Evolutionary conservation across 2,329 filamentous ascomycete genomes (phyloP).

Genomic region (Chaetomiaceae sp.): DNA sequence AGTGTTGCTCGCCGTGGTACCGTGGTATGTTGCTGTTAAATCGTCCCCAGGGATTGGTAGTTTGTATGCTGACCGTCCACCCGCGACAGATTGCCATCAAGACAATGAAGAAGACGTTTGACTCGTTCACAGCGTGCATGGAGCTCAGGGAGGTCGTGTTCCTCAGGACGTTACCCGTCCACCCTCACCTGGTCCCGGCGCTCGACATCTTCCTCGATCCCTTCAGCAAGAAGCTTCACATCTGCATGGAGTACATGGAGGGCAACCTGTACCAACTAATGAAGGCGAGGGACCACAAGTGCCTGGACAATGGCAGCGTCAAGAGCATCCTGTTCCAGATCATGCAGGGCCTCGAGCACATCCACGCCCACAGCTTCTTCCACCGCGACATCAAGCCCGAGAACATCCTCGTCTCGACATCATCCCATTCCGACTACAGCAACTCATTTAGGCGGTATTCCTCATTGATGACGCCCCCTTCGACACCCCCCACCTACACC

Average conservation of each 20-base stretch:
- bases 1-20: slow-evolving; percentile 85
- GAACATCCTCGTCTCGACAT: slow-evolving; percentile 95
- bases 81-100: slow-evolving; percentile 92
- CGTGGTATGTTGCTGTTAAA: slow-evolving; percentile 65
- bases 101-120: slow-evolving; percentile 99
- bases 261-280: slow-evolving; percentile 98
- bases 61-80: slow-evolving; percentile 15
- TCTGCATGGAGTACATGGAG: slow-evolving; percentile 99
- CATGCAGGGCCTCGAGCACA: slow-evolving; percentile 91
- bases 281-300: slow-evolving; percentile 97
- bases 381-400: slow-evolving; percentile 99
- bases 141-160: slow-evolving; percentile 98
- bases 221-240: slow-evolving; percentile 92
- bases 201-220: slow-evolving; percentile 98
- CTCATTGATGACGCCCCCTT: slow-evolving; percentile 85
- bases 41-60: not conserved
- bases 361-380: slow-evolving; percentile 95
- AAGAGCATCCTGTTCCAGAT: slow-evolving; percentile 99
- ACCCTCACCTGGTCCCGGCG: slow-evolving; percentile 91
- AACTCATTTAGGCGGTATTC: slow-evolving; percentile 93
- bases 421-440: slow-evolving; percentile 71
- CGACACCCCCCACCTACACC: slow-evolving; percentile 87
- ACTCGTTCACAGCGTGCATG: slow-evolving; percentile 82
- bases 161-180: slow-evolving; percentile 77
- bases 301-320: slow-evolving; percentile 80